Evolutionary conservation across 257 asterid genomes (phyloP), one percentile per base, ranked within the genome.

Genomic region (Catharanthus roseus): DNA sequence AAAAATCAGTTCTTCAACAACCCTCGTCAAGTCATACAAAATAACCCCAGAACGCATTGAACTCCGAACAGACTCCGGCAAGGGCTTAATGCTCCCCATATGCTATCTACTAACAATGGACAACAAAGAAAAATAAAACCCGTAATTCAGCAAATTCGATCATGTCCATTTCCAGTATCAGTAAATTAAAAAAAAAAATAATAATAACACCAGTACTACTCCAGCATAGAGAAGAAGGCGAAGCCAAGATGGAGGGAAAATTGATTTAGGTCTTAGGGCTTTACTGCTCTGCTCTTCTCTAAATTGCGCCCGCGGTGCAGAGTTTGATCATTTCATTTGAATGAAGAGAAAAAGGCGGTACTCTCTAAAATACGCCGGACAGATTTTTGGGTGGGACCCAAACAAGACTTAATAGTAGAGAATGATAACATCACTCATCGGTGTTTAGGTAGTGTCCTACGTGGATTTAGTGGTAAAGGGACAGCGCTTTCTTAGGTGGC

Each of bases 1-100:
- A 68, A 83, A 87, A 68, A 93, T 84, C 76, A 93, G 82, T 85
- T 93, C 97, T 77, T 93, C 97, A 65, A 93, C 89, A 73, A 93
- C 84, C 89, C 96, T 83, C 34, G 93, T 74, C 78, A 87, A 80
- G 79, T 93, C 98, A 81, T 82, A 76, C 67, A 93, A 72, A 65
- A 93, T 85, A 65, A 84, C 75, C 60, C 95, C 92, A 4, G 98
- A 90, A 15, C 96, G 92, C 75, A 90, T 80, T 36, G 91, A 78
- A 81, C 88, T 80, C 79, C 81, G 89, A 69, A 86, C 77, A 38
- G 77, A 83, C 86, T 90, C 88, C 1, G 97, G 92, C 87, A 93
- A 79, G 62, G 86, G 81, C 84, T 85, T 76, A 60, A 93, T 86
- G 67, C 81, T 76, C 78, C 84, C 85, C 98, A 88, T 93, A 70